These are phyloP conservation scores for Talaromyces adpressus DNA, from an alignment of 495 filamentous ascomycete species.

Conservation along the genomic window DNA sequence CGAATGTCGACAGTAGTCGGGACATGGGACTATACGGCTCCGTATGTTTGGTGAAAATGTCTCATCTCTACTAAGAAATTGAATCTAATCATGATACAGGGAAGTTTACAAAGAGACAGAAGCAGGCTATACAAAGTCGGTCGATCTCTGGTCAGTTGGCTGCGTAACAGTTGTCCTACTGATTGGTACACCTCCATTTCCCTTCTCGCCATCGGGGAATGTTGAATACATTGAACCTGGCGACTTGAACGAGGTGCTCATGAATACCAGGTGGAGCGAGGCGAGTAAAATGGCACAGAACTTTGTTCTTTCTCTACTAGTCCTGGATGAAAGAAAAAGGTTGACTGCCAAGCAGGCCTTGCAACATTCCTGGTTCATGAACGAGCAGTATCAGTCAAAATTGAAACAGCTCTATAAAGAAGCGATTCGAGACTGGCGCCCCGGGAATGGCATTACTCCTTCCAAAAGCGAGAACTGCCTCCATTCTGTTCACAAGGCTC, in stretches of 20 bases:
- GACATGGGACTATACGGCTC: constrained; percentile 59
- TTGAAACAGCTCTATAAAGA: constrained; percentile 41
- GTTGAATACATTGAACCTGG: constrained; percentile 24
- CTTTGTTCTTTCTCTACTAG: constrained; percentile 49
- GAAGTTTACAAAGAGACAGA: constrained; percentile 30
- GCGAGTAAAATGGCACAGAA: constrained; percentile 38
- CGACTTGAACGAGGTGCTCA: constrained; percentile 18
- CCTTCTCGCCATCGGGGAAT: constrained; percentile 14
- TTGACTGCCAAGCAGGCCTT: constrained; percentile 50
- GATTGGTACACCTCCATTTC: constrained; percentile 31
- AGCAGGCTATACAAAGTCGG: constrained; percentile 50
- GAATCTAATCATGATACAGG: constrained; percentile 28
- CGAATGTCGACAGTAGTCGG: constrained; percentile 59
- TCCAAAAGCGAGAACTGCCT: background rate
- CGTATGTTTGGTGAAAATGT: constrained; percentile 45
- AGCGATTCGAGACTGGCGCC: constrained; percentile 44
- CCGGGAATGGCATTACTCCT: constrained; percentile 8
- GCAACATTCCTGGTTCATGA: constrained; percentile 53
- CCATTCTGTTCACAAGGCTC: background rate
- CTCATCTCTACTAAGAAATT: constrained; percentile 12
- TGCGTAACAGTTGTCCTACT: constrained; percentile 44
- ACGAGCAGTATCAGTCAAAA: constrained; percentile 24
- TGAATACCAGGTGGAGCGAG: constrained; percentile 19
- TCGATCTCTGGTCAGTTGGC: constrained; percentile 61
- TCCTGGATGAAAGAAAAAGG: constrained; percentile 40